Evolutionary conservation across 352 stramenopile species (phyloP), one percentile per base, ranked within the genome.

Genomic region (Phytophthora litchii): DNA sequence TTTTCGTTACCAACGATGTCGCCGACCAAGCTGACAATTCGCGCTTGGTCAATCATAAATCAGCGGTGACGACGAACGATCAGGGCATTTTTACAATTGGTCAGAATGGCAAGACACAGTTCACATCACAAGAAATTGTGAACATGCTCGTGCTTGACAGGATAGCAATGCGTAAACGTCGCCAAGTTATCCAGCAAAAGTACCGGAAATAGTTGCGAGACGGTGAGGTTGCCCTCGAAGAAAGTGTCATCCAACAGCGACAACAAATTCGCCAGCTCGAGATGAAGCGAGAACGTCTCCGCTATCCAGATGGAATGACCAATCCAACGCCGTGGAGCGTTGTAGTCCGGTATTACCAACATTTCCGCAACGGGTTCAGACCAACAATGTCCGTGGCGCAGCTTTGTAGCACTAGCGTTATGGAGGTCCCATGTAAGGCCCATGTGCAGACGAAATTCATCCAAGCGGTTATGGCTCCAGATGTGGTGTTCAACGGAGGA

Each of bases 301-400:
- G 19, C 11, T 17, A 14, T 32, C 14, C 19, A 6, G 16, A 21
- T 32, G 40, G 4, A n/a, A n/a, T 46, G 10, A 17, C 11, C 20
- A 29, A 31, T 1, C 20, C 23, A 12, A 48, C 42, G 2, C 23
- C 42, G 3, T 36, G 21, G 21, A 36, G 12, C 14, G 16, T 48
- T 12, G 14, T 48, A 9, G 13, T 21, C 42, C 20, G 31, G 42
- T 48, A 48, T 32, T 23, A n/a, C 21, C 42, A 25, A 13, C 14
- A 35, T 7, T 48, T 48, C 42, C 42, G 23, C n/a, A 23, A 48
- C 17, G 42, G 42, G 13, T 48, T 29, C 19, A 29, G 25, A 29
- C 40, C 19, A 9, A 20, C 40, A 31, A 46, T 13, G 19, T 29
- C 25, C 11, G 40, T 46, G 40, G 8, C 27, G 42, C 35, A 48